Percentiles rank a stretch among this genome's conserved stretches.
Conservation (phyloP, 257 asterid genomes). For the Solanum lycopersicoides region DNA sequence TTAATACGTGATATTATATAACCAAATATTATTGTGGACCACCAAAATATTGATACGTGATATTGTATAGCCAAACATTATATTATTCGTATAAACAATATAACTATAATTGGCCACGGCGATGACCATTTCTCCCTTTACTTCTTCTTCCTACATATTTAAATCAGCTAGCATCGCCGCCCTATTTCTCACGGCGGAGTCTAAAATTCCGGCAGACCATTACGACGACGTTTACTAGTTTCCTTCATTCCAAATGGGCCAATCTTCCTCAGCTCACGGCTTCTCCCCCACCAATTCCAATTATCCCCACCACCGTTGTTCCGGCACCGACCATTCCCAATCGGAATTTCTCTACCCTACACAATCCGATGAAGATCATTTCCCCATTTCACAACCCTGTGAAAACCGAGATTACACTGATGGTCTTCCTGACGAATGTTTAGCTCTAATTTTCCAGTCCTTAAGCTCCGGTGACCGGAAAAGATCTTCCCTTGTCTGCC, state of each 20-base stretch:
- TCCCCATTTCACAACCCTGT: background rate
- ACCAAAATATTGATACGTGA: no score
- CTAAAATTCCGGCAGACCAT: background rate
- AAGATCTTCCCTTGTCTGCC: slow-evolving; percentile 54
- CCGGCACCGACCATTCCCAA: background rate
- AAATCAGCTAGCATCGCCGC: background rate
- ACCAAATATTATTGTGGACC: background rate
- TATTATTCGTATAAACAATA: background rate
- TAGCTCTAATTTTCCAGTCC: slow-evolving; percentile 47
- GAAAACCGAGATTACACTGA: slow-evolving; percentile 23
- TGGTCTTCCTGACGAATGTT: slow-evolving; percentile 66
- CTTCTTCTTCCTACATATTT: background rate
- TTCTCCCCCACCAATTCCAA: background rate
- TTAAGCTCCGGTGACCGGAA: slow-evolving; percentile 56
- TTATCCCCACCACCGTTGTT: background rate
- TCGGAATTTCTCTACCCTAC: background rate
- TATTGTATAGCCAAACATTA: no score
- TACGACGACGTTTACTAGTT: background rate
- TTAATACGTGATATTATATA: background rate
- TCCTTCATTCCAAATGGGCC: slow-evolving; percentile 9
- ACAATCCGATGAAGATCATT: slow-evolving; percentile 6
- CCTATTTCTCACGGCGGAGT: background rate
- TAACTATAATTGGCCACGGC: background rate
- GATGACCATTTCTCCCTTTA: background rate
- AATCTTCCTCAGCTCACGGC: slow-evolving; percentile 14